Evolutionary conservation across 768 basidiomycete species (phyloP).

Genomic region (Dentipellis fragilis): DNA sequence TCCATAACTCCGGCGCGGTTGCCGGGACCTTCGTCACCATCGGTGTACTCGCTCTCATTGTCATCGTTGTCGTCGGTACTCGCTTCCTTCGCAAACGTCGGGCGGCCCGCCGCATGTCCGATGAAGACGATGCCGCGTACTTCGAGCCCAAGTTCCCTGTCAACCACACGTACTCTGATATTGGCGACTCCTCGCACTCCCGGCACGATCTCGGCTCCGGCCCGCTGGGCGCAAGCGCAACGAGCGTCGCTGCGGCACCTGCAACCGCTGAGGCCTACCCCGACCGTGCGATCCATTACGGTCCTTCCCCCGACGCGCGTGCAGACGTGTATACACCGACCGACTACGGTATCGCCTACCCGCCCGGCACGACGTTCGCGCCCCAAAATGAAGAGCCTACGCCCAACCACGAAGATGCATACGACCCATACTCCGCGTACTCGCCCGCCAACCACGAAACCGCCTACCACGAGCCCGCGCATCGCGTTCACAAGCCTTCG

Average conservation of each 20-base stretch:
- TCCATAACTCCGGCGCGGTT: constrained; percentile 8
- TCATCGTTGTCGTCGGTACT: background rate
- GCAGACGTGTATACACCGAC: background rate
- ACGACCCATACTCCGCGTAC: background rate
- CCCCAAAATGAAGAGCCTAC: background rate
- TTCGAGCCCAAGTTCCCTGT: constrained; percentile 6
- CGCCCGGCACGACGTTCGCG: background rate
- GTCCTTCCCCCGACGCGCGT: background rate
- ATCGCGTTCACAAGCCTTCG: background rate
- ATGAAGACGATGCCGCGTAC: background rate
- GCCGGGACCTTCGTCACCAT: constrained; percentile 18
- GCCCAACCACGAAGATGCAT: background rate
- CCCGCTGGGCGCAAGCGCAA: background rate
- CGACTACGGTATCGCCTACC: constrained; percentile 10
- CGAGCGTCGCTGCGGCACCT: background rate
- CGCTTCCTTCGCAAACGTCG: background rate
- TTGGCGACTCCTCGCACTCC: background rate
- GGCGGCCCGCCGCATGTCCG: background rate
- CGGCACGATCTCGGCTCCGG: constrained; percentile 4
- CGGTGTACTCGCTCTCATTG: constrained; percentile 11
- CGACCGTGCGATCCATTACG: constrained; percentile 10
- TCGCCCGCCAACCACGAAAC: background rate
- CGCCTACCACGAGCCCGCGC: background rate
- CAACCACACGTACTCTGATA: background rate
- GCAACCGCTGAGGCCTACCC: constrained; percentile 9